Conservation (phyloP, 225 moss, liverwort and hornwort species). For the Antitrichia curtipendula region DNA sequence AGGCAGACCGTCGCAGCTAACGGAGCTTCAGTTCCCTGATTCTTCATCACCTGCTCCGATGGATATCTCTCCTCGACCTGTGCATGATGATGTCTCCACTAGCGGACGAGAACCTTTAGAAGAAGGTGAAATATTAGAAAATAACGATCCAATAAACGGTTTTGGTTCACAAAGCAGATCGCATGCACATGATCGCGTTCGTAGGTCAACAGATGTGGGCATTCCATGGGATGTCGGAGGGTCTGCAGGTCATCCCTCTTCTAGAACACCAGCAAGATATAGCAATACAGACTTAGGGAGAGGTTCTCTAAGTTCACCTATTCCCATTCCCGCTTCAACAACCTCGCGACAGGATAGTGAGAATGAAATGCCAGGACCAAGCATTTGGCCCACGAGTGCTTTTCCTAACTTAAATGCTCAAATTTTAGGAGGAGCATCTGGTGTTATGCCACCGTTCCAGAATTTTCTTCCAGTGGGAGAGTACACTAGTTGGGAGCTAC, state of each 20-base stretch:
- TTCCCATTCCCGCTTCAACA: constrained; percentile 44
- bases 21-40: constrained; percentile 59
- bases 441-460: constrained; percentile 36
- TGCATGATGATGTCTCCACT: constrained; percentile 46
- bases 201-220: constrained; percentile 74
- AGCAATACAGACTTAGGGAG: not conserved
- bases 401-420: constrained; percentile 52
- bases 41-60: constrained; percentile 77
- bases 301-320: constrained; percentile 35
- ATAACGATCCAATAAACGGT: constrained; percentile 18
- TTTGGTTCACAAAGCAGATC: constrained; percentile 44
- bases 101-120: constrained; percentile 48
- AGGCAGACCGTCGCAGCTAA: constrained; percentile 38
- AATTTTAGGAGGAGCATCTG: constrained; percentile 31
- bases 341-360: constrained; percentile 46
- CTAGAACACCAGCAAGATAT: constrained; percentile 12
- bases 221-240: constrained; percentile 84
- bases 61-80: constrained; percentile 81
- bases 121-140: constrained; percentile 39
- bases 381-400: constrained; percentile 52
- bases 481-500: constrained; percentile 69
- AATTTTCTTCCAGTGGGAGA: constrained; percentile 60
- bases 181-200: constrained; percentile 40
- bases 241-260: constrained; percentile 22
- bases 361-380: constrained; percentile 31